phyloP scores from a whole-genome alignment of 371 early-diverging fungal genomes.

The Circinella minor region DNA sequence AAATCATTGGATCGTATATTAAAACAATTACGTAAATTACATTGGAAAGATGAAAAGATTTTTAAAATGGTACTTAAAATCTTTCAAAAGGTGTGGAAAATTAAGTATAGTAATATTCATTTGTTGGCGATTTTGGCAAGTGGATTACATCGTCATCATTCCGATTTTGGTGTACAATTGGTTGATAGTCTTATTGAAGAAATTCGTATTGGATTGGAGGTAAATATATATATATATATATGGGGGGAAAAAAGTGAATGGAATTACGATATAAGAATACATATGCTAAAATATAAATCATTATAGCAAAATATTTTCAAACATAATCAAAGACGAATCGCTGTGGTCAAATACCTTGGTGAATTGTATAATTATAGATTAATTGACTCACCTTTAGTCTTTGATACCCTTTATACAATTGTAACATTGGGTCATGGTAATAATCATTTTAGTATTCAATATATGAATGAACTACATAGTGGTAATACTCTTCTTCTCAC shows the following conservation, averaged over 20 bases:
- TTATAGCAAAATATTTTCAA: constrained; percentile 78
- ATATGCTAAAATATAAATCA: too few relatives aligned
- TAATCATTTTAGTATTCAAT: too few relatives aligned
- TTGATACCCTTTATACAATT: constrained; percentile 86
- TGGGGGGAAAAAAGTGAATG: too few relatives aligned
- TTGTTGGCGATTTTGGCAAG: constrained; percentile 81
- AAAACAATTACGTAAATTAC: constrained; percentile 81
- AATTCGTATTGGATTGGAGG: constrained; percentile 89
- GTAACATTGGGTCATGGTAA: constrained; percentile 86
- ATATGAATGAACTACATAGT: background rate
- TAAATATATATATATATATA: constrained; percentile 3
- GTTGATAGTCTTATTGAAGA: constrained; percentile 90
- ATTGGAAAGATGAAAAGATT: constrained; percentile 79
- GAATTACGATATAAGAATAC: too few relatives aligned
- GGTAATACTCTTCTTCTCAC: background rate
- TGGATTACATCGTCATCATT: constrained; percentile 80
- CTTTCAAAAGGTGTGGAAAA: constrained; percentile 92
- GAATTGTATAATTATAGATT: constrained; percentile 90
- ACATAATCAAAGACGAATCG: constrained; percentile 88
- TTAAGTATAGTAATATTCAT: constrained; percentile 87
- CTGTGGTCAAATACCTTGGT: constrained; percentile 84
- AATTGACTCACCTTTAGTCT: constrained; percentile 80
- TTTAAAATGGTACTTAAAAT: constrained; percentile 45
- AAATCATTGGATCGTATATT: constrained; percentile 70
- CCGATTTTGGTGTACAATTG: constrained; percentile 84